These are phyloP conservation scores for Onygena corvina DNA, from an alignment of 2,329 filamentous ascomycete genomes.

Conservation along the genomic window DNA sequence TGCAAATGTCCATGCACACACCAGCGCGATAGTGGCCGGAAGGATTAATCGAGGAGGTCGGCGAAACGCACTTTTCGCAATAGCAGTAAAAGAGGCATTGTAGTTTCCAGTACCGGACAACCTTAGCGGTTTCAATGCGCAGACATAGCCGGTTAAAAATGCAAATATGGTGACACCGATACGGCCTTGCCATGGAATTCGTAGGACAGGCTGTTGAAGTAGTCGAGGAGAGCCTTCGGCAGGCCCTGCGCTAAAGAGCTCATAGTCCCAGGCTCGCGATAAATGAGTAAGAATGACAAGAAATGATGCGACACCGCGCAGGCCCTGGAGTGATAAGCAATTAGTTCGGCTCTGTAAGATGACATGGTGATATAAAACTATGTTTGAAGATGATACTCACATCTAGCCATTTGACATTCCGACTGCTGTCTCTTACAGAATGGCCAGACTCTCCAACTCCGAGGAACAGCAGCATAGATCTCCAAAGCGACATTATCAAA, in stretches of 20 bases:
- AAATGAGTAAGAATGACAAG: slow-evolving; percentile 44
- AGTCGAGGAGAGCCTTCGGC: slow-evolving; percentile 33
- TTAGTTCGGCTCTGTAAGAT: neutral
- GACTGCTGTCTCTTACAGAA: slow-evolving; percentile 9
- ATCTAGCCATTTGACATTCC: slow-evolving; percentile 33
- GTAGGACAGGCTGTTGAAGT: slow-evolving; percentile 42
- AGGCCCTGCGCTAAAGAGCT: slow-evolving; percentile 41
- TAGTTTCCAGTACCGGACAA: slow-evolving; percentile 38
- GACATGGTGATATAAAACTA: no score
- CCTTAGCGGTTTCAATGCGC: slow-evolving; percentile 44
- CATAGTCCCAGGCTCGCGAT: slow-evolving; percentile 41
- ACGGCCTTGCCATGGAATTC: slow-evolving; percentile 44
- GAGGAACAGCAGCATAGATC: neutral
- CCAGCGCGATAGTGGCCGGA: slow-evolving; percentile 41
- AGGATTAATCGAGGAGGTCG: slow-evolving; percentile 42
- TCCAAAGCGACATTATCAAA: slow-evolving; percentile 4
- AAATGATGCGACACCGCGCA: slow-evolving; percentile 43
- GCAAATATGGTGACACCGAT: slow-evolving; percentile 46
- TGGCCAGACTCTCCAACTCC: neutral
- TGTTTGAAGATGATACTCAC: slow-evolving; percentile 22
- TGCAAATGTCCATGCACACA: slow-evolving; percentile 41
- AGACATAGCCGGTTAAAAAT: slow-evolving; percentile 46
- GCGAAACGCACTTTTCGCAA: slow-evolving; percentile 44
- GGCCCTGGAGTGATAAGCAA: slow-evolving; percentile 28
- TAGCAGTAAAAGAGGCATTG: slow-evolving; percentile 35